These are phyloP conservation scores for Penicillium sp. DNA, from an alignment of 2,329 filamentous ascomycete species.

Conservation along the genomic window DNA sequence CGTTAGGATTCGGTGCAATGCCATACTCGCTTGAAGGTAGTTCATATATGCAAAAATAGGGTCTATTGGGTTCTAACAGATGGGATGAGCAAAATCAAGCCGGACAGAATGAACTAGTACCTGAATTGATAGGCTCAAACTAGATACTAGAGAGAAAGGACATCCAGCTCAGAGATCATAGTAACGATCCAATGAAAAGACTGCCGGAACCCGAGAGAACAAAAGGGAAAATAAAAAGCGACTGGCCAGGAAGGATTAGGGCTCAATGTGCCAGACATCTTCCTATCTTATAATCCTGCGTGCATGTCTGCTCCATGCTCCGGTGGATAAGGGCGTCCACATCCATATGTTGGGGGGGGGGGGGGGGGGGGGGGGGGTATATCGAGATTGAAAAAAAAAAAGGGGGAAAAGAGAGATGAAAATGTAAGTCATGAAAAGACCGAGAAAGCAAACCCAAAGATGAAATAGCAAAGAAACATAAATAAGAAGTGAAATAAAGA, in stretches of 20 bases:
- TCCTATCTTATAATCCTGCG: neutral
- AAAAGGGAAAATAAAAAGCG: conserved; percentile 4
- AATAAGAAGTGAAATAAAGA: conserved; percentile 13
- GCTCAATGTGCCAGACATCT: conserved; percentile 10
- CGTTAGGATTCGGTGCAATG: too few relatives aligned
- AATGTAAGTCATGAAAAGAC: neutral
- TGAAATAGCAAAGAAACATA: conserved; percentile 2
- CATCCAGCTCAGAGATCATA: neutral
- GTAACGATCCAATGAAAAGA: neutral
- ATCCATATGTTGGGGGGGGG: conserved; percentile 5
- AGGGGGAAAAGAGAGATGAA: neutral
- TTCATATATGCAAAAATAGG: too few relatives aligned
- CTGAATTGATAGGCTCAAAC: conserved; percentile 14
- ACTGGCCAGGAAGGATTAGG: neutral
- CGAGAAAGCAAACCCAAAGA: neutral
- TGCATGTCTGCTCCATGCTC: neutral
- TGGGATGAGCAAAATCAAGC: too few relatives aligned
- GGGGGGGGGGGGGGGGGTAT: conserved; percentile 11
- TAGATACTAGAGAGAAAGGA: conserved; percentile 10
- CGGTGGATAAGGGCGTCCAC: neutral
- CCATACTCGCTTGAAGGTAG: too few relatives aligned
- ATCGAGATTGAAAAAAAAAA: neutral
- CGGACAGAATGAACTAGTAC: neutral
- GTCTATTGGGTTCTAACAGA: neutral
- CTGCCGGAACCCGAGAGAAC: conserved; percentile 5